phyloP scores from a whole-genome alignment of 306 rosid genomes.

The Medicago arabica region DNA sequence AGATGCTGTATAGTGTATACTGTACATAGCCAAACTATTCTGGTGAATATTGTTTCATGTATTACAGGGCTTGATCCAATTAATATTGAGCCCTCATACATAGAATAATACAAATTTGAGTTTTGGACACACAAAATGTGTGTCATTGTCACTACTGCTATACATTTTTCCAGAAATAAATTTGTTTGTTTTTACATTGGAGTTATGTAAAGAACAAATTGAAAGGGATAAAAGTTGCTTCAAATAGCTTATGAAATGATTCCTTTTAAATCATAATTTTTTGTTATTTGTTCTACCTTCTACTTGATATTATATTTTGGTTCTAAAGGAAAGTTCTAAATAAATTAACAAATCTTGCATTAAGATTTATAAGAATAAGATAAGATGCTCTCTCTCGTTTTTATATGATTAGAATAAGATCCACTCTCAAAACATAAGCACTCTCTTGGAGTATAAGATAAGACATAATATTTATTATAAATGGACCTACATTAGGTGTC shows the following conservation, averaged over 20 bases:
- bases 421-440: not conserved
- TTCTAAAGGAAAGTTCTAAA: not conserved
- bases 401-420: not conserved
- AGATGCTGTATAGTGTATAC: constrained; percentile 47
- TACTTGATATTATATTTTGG: not conserved
- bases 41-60: constrained; percentile 43
- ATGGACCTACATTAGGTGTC: too few relatives aligned
- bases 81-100: constrained; percentile 41
- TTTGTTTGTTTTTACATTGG: constrained; percentile 10
- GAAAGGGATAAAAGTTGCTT: constrained; percentile 34
- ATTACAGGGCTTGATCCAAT: constrained; percentile 46
- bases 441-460: not conserved
- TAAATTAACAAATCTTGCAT: not conserved
- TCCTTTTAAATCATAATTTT: not conserved
- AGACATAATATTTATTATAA: too few relatives aligned
- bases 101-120: not conserved
- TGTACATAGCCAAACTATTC: constrained; percentile 51
- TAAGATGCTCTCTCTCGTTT: not conserved
- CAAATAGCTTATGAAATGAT: not conserved
- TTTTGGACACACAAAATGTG: constrained; percentile 36
- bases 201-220: constrained; percentile 45
- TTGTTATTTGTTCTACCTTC: not conserved
- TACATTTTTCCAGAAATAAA: constrained; percentile 28
- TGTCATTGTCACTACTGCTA: constrained; percentile 19
- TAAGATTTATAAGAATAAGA: not conserved